Evolutionary conservation across 1,284 basidiomycete genomes (phyloP).

Genomic region (Pseudozyma thailandica): DNA sequence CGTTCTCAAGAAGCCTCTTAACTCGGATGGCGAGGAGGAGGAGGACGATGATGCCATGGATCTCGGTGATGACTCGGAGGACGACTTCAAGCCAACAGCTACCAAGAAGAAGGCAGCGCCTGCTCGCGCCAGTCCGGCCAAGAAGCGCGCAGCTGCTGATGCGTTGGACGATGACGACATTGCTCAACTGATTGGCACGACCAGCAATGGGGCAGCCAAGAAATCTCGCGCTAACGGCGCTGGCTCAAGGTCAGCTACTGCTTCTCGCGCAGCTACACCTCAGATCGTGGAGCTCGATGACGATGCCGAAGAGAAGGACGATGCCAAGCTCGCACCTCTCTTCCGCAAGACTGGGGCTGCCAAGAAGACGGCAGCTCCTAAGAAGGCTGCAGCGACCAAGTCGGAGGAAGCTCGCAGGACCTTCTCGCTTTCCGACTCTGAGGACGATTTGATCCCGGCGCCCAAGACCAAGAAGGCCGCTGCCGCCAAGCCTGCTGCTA

Average conservation of each 20-base stretch:
- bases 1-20: conserved; percentile 70
- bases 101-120: conserved; percentile 38
- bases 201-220: conserved; percentile 22
- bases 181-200: conserved; percentile 24
- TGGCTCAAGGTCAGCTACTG: conserved; percentile 16
- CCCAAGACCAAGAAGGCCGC: conserved; percentile 31
- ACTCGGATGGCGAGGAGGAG: conserved; percentile 73
- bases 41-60: conserved; percentile 45
- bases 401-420: conserved; percentile 26
- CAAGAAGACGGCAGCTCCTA: conserved; percentile 17
- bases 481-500: conserved; percentile 32
- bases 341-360: conserved; percentile 28
- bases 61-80: conserved; percentile 50
- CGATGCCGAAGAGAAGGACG: conserved; percentile 21
- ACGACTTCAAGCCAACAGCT: conserved; percentile 50
- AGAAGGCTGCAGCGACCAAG: conserved; percentile 26
- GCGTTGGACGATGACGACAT: conserved; percentile 46
- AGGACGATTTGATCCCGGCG: conserved; percentile 39
- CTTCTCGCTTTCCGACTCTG: conserved; percentile 44
- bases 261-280: conserved; percentile 39
- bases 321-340: conserved; percentile 33
- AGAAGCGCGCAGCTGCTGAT: conserved; percentile 41
- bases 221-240: conserved; percentile 27
- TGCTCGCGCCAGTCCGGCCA: conserved; percentile 23
- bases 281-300: conserved; percentile 29